A percentile compares a stretch with the other conserved stretches of the same genome.
phyloP scores from a whole-genome alignment of 805 yeast genomes.

The Blastobotrys peoriensis region DNA sequence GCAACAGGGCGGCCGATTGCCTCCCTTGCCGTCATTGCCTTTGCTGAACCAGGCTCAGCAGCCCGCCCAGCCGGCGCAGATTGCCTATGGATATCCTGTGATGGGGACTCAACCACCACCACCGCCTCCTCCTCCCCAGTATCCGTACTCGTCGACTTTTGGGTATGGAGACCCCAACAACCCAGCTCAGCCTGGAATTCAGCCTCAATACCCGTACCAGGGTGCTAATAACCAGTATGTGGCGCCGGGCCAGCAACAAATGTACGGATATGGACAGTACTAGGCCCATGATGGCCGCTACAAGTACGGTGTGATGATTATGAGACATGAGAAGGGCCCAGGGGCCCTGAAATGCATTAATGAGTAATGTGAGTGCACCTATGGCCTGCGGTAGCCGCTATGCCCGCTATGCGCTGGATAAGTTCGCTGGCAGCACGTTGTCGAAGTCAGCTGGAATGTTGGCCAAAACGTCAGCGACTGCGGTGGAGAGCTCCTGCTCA shows the following conservation, averaged over 20 bases:
- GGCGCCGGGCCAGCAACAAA: neutral
- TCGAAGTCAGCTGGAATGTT: no score
- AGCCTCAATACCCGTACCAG: neutral
- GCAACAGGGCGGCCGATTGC: slow-evolving; percentile 5
- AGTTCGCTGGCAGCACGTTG: no score
- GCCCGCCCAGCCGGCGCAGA: slow-evolving; percentile 2
- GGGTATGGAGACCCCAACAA: neutral
- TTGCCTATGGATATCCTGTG: neutral
- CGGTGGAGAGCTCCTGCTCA: no score
- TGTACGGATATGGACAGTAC: neutral
- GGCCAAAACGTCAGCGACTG: no score
- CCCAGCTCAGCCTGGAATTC: slow-evolving; percentile 1
- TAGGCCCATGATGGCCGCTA: no score
- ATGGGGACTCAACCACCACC: slow-evolving; percentile 6
- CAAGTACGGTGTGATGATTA: no score
- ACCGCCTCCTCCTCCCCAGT: slow-evolving; percentile 9
- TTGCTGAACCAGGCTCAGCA: neutral
- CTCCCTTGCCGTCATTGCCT: slow-evolving; percentile 1
- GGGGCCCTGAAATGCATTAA: no score
- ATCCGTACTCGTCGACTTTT: neutral
- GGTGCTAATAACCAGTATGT: neutral
- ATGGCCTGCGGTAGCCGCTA: no score
- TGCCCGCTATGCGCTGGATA: no score
- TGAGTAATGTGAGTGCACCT: no score
- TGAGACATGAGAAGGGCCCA: no score